phyloP scores from a whole-genome alignment of 164 flowering plant genomes.

The Umbilicus rupestris region DNA sequence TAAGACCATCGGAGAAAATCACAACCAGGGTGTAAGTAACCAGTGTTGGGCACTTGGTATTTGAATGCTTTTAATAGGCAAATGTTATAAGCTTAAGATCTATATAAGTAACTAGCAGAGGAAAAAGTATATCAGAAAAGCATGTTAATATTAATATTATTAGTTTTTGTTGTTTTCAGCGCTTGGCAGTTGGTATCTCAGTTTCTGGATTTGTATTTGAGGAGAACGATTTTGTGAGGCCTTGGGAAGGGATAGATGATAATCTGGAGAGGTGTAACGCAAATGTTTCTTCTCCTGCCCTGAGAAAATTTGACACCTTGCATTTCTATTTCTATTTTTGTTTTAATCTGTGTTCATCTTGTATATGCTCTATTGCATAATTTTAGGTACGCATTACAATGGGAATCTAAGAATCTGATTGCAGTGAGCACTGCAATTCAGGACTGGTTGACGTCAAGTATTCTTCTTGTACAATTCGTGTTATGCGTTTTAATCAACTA shows the following conservation, averaged over 20 bases:
- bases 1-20: slow-evolving; percentile 74
- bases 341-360: no score
- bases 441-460: slow-evolving; percentile 98
- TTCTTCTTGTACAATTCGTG: slow-evolving; percentile 18
- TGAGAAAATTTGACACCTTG: background rate
- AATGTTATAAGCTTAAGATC: background rate
- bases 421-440: slow-evolving; percentile 97
- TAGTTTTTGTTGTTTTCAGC: slow-evolving; percentile 36
- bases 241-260: slow-evolving; percentile 75
- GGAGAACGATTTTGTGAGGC: slow-evolving; percentile 69
- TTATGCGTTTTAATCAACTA: slow-evolving; percentile 3
- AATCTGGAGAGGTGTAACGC: slow-evolving; percentile 69
- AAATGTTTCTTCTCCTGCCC: background rate
- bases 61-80: background rate
- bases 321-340: background rate
- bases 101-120: background rate
- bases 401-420: slow-evolving; percentile 95
- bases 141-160: background rate
- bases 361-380: background rate
- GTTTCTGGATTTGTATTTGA: slow-evolving; percentile 84
- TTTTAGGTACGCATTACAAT: slow-evolving; percentile 74
- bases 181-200: slow-evolving; percentile 76
- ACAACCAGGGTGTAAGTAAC: slow-evolving; percentile 80
- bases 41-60: background rate
- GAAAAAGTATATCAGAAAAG: background rate